These are phyloP conservation scores for Lathyrus oleraceus DNA, from an alignment of 306 rosid genomes.

Conservation along the genomic window DNA sequence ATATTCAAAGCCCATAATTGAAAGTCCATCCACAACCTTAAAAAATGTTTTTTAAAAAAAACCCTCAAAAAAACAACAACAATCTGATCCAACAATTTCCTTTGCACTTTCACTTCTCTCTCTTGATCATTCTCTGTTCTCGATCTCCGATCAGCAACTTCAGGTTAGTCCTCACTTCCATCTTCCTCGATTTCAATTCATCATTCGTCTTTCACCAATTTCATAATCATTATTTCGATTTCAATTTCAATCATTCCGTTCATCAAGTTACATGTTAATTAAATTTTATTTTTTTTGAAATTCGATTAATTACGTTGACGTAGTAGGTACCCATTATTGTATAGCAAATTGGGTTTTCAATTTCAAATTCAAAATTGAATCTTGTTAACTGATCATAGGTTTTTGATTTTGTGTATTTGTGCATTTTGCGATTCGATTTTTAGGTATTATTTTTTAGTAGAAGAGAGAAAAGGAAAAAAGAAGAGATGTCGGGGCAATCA, in stretches of 20 bases:
- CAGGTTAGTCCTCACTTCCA: conserved; percentile 25
- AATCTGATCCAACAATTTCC: background rate
- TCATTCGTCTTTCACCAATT: background rate
- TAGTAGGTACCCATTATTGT: background rate
- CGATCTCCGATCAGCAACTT: conserved; percentile 39
- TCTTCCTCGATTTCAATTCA: conserved; percentile 16
- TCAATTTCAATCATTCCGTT: background rate
- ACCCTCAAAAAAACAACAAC: background rate
- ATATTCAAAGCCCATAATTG: background rate
- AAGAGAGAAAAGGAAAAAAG: conserved; percentile 10
- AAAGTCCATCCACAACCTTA: background rate
- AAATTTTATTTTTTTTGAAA: background rate
- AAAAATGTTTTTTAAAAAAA: no score
- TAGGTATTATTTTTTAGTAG: conserved; percentile 25
- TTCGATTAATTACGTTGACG: background rate
- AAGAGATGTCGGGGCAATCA: conserved; percentile 76
- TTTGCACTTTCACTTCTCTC: background rate
- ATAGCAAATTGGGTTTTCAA: background rate
- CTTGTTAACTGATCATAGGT: conserved; percentile 6
- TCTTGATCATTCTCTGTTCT: conserved; percentile 29
- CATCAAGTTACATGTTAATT: background rate
- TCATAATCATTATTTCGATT: background rate
- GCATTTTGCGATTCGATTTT: background rate
- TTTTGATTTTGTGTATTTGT: background rate
- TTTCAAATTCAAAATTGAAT: conserved; percentile 26